phyloP scores from a whole-genome alignment of 2,329 filamentous ascomycete species.

The Endocalyx cinctus region DNA sequence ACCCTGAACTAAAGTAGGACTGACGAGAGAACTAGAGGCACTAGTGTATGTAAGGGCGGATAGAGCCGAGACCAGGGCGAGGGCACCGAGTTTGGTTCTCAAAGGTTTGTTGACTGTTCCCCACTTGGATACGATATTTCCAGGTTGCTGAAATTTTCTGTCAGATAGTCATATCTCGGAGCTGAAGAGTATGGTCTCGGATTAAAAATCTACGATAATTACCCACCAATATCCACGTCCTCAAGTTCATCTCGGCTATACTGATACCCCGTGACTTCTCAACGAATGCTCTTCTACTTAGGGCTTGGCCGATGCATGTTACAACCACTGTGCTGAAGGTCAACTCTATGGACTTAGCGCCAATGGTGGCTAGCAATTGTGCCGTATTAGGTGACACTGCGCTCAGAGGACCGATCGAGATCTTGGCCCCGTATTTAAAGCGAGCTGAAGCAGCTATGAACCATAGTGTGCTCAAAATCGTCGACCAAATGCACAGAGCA shows the following conservation, averaged over 20 bases:
- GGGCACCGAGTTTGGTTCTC: not conserved
- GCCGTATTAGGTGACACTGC: not conserved
- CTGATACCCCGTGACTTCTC: not conserved
- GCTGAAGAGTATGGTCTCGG: no score
- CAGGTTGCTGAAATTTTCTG: not conserved
- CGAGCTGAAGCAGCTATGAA: not conserved
- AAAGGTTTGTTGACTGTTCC: not conserved
- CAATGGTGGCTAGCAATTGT: not conserved
- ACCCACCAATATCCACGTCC: not conserved
- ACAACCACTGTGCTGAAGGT: not conserved
- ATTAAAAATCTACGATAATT: no score
- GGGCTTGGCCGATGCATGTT: not conserved
- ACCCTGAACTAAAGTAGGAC: not conserved
- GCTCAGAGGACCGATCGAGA: not conserved
- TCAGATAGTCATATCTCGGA: no score
- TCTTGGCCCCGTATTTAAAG: not conserved
- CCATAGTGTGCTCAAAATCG: not conserved
- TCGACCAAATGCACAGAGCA: not conserved
- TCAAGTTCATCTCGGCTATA: not conserved
- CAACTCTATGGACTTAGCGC: not conserved
- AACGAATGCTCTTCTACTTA: not conserved
- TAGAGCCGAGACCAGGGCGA: not conserved
- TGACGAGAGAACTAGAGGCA: not conserved
- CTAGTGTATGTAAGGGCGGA: not conserved
- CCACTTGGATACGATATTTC: not conserved